Base-by-base conservation (phyloP, 345 rosid species). In the Arabis alpina region DNA sequence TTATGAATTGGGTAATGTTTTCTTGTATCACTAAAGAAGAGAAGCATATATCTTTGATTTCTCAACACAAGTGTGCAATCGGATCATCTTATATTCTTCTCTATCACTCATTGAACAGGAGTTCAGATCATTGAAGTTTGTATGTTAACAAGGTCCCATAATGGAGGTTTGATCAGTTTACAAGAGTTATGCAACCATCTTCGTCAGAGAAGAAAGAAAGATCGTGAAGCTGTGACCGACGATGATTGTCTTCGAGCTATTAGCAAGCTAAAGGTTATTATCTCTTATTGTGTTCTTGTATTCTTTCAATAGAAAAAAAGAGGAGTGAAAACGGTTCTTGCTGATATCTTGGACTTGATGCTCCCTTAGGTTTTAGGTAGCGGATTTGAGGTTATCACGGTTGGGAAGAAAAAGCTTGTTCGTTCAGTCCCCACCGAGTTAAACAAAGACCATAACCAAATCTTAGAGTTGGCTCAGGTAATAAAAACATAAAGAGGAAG, bases 371-470 rank as follows among this genome's bases (percentile, higher is more conserved):
- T 82, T 44, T 41, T 88, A 73, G 97, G 98, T 34, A 90, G 85
- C 73, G 96, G 97, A 57, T 90, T 84, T 79, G 97, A 90, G 82
- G 96, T 93, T 65, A 90, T 93, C 52, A 82, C 93, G 52, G 81
- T 88, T 49, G 94, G 97, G 60, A 93, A 87, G 82, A 90, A 76
- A 77, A 93, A 93, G 82, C 88, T 90, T 30, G 81, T 88, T 60
- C 88, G 93, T 48, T 90, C 96, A 59, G 96, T 93, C 48, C 94
- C 98, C 24, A 88, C 97, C 16, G 98, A 88, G 76, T 77, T 90
- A 76, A 90, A 93, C 83, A 90, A 87, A 84, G 98, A 93, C 76
- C 98, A 93, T 64, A 93, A 93, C 64, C 92, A 82, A 70, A 87
- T 93, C 66, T 66, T 93, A 79, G 93, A 93, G 76, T 79, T 90